A percentile compares a stretch with the other conserved stretches of the same genome.
These are phyloP conservation scores for Lepiota venenata DNA, from an alignment of 768 basidiomycete genomes.

Conservation along the genomic window DNA sequence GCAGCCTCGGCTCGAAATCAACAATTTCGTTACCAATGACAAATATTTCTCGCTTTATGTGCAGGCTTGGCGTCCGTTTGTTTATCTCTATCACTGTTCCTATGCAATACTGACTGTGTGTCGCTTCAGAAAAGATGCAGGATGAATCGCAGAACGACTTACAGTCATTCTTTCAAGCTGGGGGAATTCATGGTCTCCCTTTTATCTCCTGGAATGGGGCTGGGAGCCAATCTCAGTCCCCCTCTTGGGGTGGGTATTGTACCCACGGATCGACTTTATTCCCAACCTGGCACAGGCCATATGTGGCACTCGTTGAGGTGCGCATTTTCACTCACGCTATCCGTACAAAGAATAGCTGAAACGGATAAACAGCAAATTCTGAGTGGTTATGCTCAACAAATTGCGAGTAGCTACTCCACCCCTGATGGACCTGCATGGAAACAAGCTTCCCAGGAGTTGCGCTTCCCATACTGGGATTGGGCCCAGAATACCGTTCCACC, in stretches of 20 bases:
- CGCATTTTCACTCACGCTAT: background rate
- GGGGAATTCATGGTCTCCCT: constrained; percentile 50
- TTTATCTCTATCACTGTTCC: background rate
- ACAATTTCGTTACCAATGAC: constrained; percentile 37
- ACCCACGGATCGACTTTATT: constrained; percentile 49
- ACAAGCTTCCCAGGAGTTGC: constrained; percentile 32
- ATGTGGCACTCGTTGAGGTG: constrained; percentile 49
- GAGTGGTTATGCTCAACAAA: constrained; percentile 32
- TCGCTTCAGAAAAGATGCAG: background rate
- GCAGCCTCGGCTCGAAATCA: constrained; percentile 37
- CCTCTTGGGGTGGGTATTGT: constrained; percentile 44
- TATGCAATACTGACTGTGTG: background rate
- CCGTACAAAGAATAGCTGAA: background rate
- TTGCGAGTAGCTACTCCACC: constrained; percentile 36
- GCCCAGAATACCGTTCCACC: constrained; percentile 38
- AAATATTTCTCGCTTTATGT: constrained; percentile 49
- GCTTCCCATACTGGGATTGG: constrained; percentile 55
- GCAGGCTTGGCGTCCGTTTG: constrained; percentile 42
- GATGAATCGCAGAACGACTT: background rate
- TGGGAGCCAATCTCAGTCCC: constrained; percentile 19
- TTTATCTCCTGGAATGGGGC: constrained; percentile 38
- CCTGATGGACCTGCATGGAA: constrained; percentile 8
- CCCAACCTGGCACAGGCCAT: constrained; percentile 56
- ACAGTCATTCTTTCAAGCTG: constrained; percentile 39
- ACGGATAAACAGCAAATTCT: constrained; percentile 39